These are phyloP conservation scores for Strobilomyces confusus DNA, from an alignment of 768 basidiomycete genomes.

Conservation along the genomic window DNA sequence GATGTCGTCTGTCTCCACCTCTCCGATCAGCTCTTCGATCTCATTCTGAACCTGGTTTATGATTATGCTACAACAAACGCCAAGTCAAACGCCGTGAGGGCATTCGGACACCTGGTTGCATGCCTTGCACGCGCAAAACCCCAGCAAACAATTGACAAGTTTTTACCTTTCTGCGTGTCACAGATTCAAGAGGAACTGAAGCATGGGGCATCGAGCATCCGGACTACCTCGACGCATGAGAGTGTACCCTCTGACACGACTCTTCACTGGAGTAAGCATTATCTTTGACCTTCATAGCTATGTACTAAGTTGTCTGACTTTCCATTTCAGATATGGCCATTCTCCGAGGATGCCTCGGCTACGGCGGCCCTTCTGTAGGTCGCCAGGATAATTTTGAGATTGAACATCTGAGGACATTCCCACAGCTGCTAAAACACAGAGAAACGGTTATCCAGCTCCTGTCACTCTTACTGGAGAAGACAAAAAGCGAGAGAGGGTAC, in stretches of 20 bases:
- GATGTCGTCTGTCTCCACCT: conserved; percentile 77
- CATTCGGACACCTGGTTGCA: conserved; percentile 83
- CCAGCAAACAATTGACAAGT: conserved; percentile 69
- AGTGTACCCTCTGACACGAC: conserved; percentile 83
- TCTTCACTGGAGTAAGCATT: conserved; percentile 81
- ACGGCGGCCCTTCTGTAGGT: conserved; percentile 61
- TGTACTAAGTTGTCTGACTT: conserved; percentile 1
- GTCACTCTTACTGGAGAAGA: conserved; percentile 65
- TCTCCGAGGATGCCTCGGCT: conserved; percentile 76
- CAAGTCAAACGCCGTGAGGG: conserved; percentile 86
- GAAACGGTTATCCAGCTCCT: conserved; percentile 60
- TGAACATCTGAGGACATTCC: conserved; percentile 1
- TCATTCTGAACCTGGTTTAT: conserved; percentile 78
- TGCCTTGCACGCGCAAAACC: conserved; percentile 80
- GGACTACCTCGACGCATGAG: conserved; percentile 72
- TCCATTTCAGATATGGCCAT: conserved; percentile 64
- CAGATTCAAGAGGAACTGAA: conserved; percentile 84
- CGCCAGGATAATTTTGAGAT: not conserved
- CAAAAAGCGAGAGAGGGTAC: conserved; percentile 87
- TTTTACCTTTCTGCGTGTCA: conserved; percentile 69
- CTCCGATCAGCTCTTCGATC: conserved; percentile 66
- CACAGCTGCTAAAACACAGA: conserved; percentile 69
- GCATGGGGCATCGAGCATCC: conserved; percentile 82
- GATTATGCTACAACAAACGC: conserved; percentile 88
- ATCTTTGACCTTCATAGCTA: not conserved